A percentile compares a stretch with the other conserved stretches of the same genome.
Evolutionary conservation across 192 early-diverging fungal species (phyloP).

Genomic region (Backusella parvicylindrica): DNA sequence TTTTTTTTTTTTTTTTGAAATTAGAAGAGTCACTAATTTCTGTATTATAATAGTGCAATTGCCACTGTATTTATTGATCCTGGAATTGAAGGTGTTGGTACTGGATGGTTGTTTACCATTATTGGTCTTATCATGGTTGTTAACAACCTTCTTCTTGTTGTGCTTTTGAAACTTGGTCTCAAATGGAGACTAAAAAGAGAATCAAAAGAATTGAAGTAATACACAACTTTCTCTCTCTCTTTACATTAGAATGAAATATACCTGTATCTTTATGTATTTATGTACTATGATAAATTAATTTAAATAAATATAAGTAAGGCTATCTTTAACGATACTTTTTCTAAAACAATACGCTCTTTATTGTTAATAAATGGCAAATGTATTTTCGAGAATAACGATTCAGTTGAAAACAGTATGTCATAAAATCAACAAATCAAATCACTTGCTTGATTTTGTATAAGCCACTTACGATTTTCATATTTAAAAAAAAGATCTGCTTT

Average conservation of each 20-base stretch:
- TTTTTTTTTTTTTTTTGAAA: too few relatives aligned
- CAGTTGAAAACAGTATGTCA: background rate
- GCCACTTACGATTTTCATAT: background rate
- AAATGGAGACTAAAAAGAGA: background rate
- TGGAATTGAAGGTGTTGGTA: slow-evolving; percentile 14
- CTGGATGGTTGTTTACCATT: slow-evolving; percentile 8
- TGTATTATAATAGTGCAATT: background rate
- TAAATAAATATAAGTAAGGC: too few relatives aligned
- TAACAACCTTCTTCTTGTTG: background rate
- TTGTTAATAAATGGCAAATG: too few relatives aligned
- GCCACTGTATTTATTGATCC: slow-evolving; percentile 18
- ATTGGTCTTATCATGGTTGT: background rate
- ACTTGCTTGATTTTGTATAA: background rate
- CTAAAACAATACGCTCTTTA: too few relatives aligned
- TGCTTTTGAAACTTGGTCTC: slow-evolving; percentile 6
- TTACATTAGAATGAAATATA: too few relatives aligned
- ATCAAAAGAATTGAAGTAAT: background rate
- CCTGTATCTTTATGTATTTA: too few relatives aligned
- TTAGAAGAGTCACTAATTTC: too few relatives aligned
- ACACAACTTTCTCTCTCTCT: too few relatives aligned
- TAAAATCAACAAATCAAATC: background rate
- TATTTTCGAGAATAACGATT: background rate
- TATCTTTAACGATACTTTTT: too few relatives aligned
- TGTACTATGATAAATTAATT: too few relatives aligned
- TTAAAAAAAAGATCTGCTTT: background rate